Conservation (phyloP, 1,139 yeast genomes). For the Blastobotrys raffinosifermentans region DNA sequence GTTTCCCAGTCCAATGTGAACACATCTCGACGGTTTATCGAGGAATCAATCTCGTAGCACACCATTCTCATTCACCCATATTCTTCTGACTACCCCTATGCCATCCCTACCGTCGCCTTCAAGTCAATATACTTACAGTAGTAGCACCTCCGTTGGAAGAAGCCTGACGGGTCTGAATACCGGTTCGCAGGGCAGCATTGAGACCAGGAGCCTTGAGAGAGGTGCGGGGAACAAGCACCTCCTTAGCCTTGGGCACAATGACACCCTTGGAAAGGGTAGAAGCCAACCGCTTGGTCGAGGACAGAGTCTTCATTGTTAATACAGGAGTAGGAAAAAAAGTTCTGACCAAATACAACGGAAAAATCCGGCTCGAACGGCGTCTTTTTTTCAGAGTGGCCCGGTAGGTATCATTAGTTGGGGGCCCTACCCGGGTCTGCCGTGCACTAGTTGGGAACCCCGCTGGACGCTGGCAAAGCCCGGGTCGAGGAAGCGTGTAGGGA, state of each 20-base stretch:
- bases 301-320: constrained; percentile 10
- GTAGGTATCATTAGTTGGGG: too few relatives aligned
- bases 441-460: too few relatives aligned
- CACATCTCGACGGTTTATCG: too few relatives aligned
- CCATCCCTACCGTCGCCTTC: too few relatives aligned
- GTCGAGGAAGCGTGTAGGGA: too few relatives aligned
- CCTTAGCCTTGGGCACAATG: constrained; percentile 10
- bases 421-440: too few relatives aligned
- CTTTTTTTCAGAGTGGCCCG: too few relatives aligned
- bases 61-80: too few relatives aligned
- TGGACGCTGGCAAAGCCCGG: too few relatives aligned
- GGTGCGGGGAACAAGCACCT: constrained; percentile 17
- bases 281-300: constrained; percentile 12
- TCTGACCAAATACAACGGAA: neutral
- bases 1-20: too few relatives aligned
- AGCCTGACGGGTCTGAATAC: constrained; percentile 21
- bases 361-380: constrained; percentile 2
- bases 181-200: constrained; percentile 28
- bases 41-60: too few relatives aligned
- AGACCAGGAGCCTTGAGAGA: constrained; percentile 16
- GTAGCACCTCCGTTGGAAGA: constrained; percentile 29
- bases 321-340: constrained; percentile 4
- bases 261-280: constrained; percentile 10
- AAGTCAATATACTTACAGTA: constrained; percentile 23
- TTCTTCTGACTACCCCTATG: too few relatives aligned